Evolutionary conservation across 768 basidiomycete genomes (phyloP).

Genomic region (Krasilnikovozyma curviuscula): DNA sequence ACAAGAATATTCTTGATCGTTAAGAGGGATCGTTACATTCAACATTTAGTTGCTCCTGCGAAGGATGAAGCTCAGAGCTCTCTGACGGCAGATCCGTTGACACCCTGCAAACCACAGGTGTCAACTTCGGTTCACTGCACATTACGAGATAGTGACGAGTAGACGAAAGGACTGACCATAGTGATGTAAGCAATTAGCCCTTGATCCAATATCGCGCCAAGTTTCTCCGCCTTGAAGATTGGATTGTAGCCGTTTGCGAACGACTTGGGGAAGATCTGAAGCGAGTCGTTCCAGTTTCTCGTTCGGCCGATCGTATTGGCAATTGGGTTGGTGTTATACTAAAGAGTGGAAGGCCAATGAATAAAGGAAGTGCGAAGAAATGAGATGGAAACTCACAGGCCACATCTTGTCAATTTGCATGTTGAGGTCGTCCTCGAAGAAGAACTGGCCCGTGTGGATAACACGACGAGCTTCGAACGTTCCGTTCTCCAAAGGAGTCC

Average conservation of each 20-base stretch:
- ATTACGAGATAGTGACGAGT: no score
- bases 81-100: no score
- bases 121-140: no score
- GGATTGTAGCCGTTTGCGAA: constrained; percentile 22
- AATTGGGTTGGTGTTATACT: constrained; percentile 22
- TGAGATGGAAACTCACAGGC: no score
- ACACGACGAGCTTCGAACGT: constrained; percentile 11
- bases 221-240: constrained; percentile 21
- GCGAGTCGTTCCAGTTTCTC: constrained; percentile 25
- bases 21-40: no score
- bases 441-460: constrained; percentile 25
- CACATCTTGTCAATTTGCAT: constrained; percentile 21
- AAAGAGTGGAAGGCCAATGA: no score
- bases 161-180: no score
- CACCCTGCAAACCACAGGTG: no score
- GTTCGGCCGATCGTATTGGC: constrained; percentile 21
- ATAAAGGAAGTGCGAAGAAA: no score
- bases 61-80: no score
- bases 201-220: constrained; percentile 22
- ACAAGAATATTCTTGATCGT: no score
- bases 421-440: constrained; percentile 23
- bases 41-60: no score
- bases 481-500: constrained; percentile 9
- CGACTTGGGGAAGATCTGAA: constrained; percentile 23
- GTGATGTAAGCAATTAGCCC: constrained; percentile 24